Conservation (phyloP, 2,329 filamentous ascomycete species). For the Exophiala oligosperma region DNA sequence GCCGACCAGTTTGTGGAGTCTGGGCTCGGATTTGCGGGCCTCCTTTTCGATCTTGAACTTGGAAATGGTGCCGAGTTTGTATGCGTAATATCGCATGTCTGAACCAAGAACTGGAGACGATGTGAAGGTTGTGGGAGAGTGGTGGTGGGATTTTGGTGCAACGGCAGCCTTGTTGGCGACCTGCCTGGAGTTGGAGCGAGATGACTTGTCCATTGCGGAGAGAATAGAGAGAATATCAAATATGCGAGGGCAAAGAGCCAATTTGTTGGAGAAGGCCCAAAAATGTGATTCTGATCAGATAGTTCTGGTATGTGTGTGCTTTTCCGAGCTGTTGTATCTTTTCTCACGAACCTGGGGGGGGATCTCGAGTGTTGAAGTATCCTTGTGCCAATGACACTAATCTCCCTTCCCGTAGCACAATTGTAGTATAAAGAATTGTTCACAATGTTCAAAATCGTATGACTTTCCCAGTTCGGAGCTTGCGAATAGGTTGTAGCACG, state of each 20-base stretch:
- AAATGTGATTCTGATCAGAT: not conserved
- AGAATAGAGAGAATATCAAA: not conserved
- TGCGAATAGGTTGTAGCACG: not conserved
- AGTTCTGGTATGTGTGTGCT: not conserved
- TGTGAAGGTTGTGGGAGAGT: not conserved
- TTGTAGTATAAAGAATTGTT: not conserved
- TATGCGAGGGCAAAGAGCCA: not conserved
- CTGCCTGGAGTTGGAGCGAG: not conserved
- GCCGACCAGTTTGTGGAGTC: conserved; percentile 17
- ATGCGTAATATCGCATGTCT: conserved; percentile 11
- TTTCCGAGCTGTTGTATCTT: not conserved
- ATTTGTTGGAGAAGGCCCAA: not conserved
- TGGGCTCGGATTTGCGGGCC: conserved; percentile 18
- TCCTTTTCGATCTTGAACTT: conserved; percentile 18
- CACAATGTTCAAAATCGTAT: not conserved
- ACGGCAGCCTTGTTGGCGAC: not conserved
- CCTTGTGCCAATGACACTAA: not conserved
- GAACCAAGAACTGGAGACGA: not conserved
- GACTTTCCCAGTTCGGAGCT: not conserved
- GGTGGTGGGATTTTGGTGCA: not conserved
- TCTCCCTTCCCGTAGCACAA: not conserved
- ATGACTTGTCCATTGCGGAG: not conserved
- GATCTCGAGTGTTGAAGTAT: not conserved
- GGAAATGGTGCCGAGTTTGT: conserved; percentile 21
- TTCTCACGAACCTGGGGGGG: not conserved